phyloP scores from a whole-genome alignment of 75 land plant genomes.

The Azolla pinnata region DNA sequence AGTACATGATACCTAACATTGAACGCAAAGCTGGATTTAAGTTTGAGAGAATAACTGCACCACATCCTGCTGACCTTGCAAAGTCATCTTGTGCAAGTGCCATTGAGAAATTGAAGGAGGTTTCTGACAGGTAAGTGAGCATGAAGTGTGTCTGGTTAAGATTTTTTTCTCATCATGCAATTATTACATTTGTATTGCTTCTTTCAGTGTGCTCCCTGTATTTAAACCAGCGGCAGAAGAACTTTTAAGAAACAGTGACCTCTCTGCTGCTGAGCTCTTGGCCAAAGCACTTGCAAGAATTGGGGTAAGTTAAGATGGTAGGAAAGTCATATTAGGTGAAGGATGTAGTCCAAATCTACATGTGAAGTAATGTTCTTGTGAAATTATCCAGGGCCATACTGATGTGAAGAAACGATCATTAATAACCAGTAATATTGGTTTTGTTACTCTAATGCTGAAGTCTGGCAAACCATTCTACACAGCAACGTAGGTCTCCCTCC shows the following conservation, averaged over 20 bases:
- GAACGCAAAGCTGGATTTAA: constrained; percentile 93
- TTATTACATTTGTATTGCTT: neutral
- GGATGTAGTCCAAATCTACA: too few relatives aligned
- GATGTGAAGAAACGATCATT: constrained; percentile 87
- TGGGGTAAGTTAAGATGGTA: constrained; percentile 45
- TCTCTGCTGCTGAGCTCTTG: constrained; percentile 57
- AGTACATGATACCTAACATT: constrained; percentile 55
- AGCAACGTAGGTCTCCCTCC: constrained; percentile 40
- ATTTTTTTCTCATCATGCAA: neutral
- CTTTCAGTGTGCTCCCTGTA: constrained; percentile 67
- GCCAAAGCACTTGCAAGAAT: constrained; percentile 92
- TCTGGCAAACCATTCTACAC: constrained; percentile 53
- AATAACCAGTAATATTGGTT: constrained; percentile 55
- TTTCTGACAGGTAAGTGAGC: constrained; percentile 81
- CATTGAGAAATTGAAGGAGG: constrained; percentile 40
- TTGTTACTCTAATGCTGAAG: constrained; percentile 59
- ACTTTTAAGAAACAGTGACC: constrained; percentile 34
- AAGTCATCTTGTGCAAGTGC: constrained; percentile 58
- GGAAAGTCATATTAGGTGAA: too few relatives aligned
- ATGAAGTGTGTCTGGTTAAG: neutral
- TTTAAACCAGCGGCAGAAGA: constrained; percentile 64
- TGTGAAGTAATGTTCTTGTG: neutral
- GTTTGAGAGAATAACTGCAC: constrained; percentile 80
- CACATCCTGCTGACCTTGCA: constrained; percentile 83
- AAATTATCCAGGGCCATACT: constrained; percentile 56